Conservation (phyloP, 768 basidiomycete species). For the Sarcomyxa edulis region DNA sequence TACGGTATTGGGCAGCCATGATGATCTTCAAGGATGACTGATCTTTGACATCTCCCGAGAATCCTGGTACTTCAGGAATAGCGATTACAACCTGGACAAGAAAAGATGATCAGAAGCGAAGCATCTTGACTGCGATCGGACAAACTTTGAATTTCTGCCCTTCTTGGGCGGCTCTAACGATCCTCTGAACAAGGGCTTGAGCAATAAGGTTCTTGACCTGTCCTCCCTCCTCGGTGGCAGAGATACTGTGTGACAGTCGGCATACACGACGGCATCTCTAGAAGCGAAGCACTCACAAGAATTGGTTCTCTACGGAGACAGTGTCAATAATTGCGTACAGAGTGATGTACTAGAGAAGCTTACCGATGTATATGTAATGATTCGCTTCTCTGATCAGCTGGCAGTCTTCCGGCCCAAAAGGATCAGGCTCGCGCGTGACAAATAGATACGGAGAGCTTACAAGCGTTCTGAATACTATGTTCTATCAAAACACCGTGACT, state of each 20-base stretch:
- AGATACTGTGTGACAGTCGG: slow-evolving; percentile 49
- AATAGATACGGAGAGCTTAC: slow-evolving; percentile 38
- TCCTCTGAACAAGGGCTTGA: slow-evolving; percentile 75
- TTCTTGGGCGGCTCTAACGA: slow-evolving; percentile 70
- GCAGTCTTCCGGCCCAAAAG: slow-evolving; percentile 48
- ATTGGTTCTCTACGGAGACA: slow-evolving; percentile 63
- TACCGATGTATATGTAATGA: slow-evolving; percentile 91
- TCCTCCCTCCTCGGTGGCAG: slow-evolving; percentile 56
- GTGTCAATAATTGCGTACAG: slow-evolving; percentile 10
- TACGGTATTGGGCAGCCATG: slow-evolving; percentile 84
- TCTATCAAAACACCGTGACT: slow-evolving; percentile 89
- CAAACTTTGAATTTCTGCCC: slow-evolving; percentile 65
- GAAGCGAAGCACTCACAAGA: slow-evolving; percentile 55
- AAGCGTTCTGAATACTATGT: slow-evolving; percentile 90
- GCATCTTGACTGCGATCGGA: background rate
- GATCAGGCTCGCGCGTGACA: background rate
- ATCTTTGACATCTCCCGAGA: slow-evolving; percentile 74
- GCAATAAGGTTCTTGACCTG: slow-evolving; percentile 83
- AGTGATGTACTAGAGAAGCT: slow-evolving; percentile 16
- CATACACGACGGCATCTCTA: background rate
- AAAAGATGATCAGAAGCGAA: background rate
- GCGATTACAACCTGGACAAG: slow-evolving; percentile 66
- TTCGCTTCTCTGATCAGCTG: slow-evolving; percentile 78
- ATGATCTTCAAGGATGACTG: slow-evolving; percentile 67
- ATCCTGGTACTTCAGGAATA: slow-evolving; percentile 90